Conservation (phyloP, 495 filamentous ascomycete species). For the Friedmanniomyces endolithicus region DNA sequence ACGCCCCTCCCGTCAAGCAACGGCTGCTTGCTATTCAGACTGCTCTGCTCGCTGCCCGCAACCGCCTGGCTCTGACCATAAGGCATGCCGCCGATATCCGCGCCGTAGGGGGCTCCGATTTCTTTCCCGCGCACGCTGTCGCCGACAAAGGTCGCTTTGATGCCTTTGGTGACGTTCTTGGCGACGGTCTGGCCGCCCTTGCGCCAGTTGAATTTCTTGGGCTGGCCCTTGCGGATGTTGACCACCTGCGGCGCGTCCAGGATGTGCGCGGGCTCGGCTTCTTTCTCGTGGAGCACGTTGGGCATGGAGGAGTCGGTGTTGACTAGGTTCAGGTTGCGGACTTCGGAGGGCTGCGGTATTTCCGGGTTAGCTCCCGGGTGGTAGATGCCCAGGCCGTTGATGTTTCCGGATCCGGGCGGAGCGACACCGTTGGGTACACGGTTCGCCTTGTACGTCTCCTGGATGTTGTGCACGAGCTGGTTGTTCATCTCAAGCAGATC, state of each 20-base stretch:
- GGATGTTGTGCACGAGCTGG: slow-evolving; percentile 84
- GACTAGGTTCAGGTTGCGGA: slow-evolving; percentile 17
- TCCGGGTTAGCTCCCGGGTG: slow-evolving; percentile 46
- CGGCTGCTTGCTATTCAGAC: slow-evolving; percentile 6
- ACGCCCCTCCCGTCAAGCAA: background rate
- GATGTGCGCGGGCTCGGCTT: slow-evolving; percentile 50
- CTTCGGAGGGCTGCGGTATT: slow-evolving; percentile 1
- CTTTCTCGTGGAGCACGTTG: slow-evolving; percentile 20
- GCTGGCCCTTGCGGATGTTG: slow-evolving; percentile 81
- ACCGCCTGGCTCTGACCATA: slow-evolving; percentile 26
- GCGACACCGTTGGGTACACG: slow-evolving; percentile 38
- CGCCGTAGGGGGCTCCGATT: slow-evolving; percentile 37
- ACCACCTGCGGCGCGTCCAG: slow-evolving; percentile 75
- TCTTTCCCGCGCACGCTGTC: slow-evolving; percentile 47
- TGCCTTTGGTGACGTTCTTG: slow-evolving; percentile 84
- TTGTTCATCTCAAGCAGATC: slow-evolving; percentile 91
- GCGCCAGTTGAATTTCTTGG: slow-evolving; percentile 97
- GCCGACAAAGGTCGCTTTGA: slow-evolving; percentile 66
- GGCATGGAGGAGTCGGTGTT: slow-evolving; percentile 20
- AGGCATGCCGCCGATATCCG: slow-evolving; percentile 35
- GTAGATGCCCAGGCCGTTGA: slow-evolving; percentile 79
- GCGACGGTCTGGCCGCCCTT: slow-evolving; percentile 85
- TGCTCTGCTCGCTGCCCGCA: slow-evolving; percentile 15
- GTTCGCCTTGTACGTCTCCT: slow-evolving; percentile 77
- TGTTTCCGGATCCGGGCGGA: background rate